These are phyloP conservation scores for Oryza meyeriana DNA, from an alignment of 176 grass and related monocot genomes.

Conservation along the genomic window DNA sequence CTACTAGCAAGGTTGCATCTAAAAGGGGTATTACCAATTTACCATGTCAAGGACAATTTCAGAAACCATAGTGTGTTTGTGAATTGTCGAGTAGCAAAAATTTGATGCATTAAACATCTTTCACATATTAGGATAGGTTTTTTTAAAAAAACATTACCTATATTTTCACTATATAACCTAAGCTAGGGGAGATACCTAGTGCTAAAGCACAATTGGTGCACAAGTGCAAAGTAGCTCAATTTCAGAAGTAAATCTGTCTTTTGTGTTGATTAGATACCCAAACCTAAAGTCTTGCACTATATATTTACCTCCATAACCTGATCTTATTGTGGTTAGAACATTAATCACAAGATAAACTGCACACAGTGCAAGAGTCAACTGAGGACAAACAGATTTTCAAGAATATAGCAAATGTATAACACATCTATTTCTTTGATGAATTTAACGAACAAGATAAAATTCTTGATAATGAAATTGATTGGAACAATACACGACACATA, in stretches of 20 bases:
- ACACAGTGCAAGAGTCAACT: conserved; percentile 8
- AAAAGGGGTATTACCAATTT: not conserved
- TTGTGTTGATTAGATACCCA: not conserved
- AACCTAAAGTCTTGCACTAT: not conserved
- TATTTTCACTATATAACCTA: conserved; percentile 5
- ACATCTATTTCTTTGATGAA: not conserved
- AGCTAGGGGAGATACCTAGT: not conserved
- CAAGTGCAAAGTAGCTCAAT: not conserved
- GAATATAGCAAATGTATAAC: not conserved
- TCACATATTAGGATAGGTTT: not conserved
- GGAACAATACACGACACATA: conserved; percentile 8
- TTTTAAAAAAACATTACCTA: not conserved
- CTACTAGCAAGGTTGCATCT: not conserved
- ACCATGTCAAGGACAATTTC: not conserved
- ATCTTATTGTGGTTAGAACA: not conserved
- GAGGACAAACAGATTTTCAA: not conserved
- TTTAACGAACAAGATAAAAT: not conserved
- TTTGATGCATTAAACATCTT: not conserved
- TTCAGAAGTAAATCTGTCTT: not conserved
- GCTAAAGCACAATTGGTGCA: not conserved
- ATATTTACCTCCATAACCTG: not conserved
- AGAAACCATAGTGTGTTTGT: not conserved
- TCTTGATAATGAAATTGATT: conserved; percentile 5
- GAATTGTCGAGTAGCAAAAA: not conserved
- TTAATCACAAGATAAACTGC: not conserved